Evolutionary conservation across 495 filamentous ascomycete genomes (phyloP).

Genomic region (Xylaria bambusicola): DNA sequence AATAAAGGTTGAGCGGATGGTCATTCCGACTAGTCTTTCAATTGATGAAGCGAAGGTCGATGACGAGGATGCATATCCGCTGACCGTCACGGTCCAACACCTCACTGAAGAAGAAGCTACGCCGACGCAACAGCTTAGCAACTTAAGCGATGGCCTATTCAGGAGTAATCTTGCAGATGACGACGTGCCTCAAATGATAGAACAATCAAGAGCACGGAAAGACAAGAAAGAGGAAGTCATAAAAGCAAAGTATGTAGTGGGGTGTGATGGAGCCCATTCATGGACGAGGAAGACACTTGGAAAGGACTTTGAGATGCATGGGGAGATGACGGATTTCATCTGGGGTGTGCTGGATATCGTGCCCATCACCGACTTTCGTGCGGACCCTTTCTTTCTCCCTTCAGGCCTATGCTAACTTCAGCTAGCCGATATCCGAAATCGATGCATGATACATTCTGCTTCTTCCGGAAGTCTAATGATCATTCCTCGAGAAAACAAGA

Average conservation of each 20-base stretch:
- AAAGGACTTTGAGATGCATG: conserved; percentile 51
- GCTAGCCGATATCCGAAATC: conserved; percentile 63
- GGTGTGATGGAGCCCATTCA: conserved; percentile 68
- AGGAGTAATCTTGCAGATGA: conserved; percentile 52
- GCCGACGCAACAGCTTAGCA: conserved; percentile 39
- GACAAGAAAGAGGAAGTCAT: conserved; percentile 42
- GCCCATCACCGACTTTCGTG: conserved; percentile 66
- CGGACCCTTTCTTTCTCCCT: conserved; percentile 15
- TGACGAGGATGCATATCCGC: conserved; percentile 53
- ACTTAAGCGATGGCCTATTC: conserved; percentile 47
- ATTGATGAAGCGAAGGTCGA: conserved; percentile 44
- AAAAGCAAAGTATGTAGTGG: conserved; percentile 65
- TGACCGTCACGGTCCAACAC: conserved; percentile 50
- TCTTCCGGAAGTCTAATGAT: conserved; percentile 65
- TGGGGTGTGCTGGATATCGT: conserved; percentile 69
- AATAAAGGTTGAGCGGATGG: conserved; percentile 51
- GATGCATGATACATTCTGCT: conserved; percentile 67
- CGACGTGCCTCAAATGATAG: conserved; percentile 52
- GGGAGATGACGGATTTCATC: conserved; percentile 65
- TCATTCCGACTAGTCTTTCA: conserved; percentile 44
- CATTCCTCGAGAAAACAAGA: conserved; percentile 66
- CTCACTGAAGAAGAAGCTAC: conserved; percentile 47
- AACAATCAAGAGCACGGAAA: conserved; percentile 26
- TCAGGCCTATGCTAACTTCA: conserved; percentile 7
- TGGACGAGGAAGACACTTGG: conserved; percentile 61